Conservation (phyloP, 1,284 basidiomycete genomes). For the Pseudozyma tsukubaensis region DNA sequence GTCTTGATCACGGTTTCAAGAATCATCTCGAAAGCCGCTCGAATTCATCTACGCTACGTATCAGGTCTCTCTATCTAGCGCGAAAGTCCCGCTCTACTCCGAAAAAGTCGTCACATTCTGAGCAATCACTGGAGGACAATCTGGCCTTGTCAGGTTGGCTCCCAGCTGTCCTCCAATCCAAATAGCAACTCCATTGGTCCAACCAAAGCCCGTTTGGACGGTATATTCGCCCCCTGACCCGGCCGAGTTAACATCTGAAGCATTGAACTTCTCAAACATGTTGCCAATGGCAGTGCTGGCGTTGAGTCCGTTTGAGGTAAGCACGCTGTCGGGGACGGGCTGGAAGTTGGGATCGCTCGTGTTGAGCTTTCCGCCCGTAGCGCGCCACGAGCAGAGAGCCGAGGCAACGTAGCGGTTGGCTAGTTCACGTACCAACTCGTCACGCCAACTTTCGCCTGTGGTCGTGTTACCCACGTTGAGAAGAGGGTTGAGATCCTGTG, state of each 20-base stretch:
- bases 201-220: conserved; percentile 73
- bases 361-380: conserved; percentile 77
- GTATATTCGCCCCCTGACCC: conserved; percentile 81
- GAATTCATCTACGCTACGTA: background rate
- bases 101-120: conserved; percentile 13
- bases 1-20: too few relatives aligned
- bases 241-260: conserved; percentile 80
- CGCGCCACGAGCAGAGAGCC: conserved; percentile 85
- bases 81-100: conserved; percentile 5
- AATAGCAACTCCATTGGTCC: conserved; percentile 51
- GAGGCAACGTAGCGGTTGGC: conserved; percentile 85
- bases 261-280: conserved; percentile 80
- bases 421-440: conserved; percentile 77
- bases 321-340: conserved; percentile 28
- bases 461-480: conserved; percentile 78
- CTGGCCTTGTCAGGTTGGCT: conserved; percentile 40
- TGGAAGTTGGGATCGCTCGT: conserved; percentile 77
- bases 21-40: too few relatives aligned
- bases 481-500: conserved; percentile 71
- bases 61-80: background rate
- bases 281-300: conserved; percentile 42
- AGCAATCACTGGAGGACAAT: conserved; percentile 35
- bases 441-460: conserved; percentile 77
- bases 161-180: conserved; percentile 46
- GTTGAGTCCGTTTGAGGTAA: conserved; percentile 53